Evolutionary conservation across 2,329 filamentous ascomycete genomes (phyloP).

Genomic region (Botrytis hyacinthi): DNA sequence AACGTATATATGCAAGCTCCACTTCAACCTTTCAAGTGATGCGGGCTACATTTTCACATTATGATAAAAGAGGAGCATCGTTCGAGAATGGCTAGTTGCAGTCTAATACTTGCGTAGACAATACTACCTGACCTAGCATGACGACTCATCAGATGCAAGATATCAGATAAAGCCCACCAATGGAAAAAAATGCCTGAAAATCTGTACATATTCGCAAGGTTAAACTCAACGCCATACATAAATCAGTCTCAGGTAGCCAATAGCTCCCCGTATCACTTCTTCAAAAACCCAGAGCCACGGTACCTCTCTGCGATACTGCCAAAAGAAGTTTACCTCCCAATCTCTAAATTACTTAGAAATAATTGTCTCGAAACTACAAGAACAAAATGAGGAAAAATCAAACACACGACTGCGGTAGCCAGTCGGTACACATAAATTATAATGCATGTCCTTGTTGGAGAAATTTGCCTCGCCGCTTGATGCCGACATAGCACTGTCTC

Average conservation of each 20-base stretch:
- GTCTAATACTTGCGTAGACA: background rate
- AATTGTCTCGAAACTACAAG: background rate
- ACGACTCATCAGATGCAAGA: constrained; percentile 7
- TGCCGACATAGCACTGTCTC: constrained; percentile 14
- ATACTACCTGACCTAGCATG: constrained; percentile 2
- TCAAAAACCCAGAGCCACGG: constrained; percentile 10
- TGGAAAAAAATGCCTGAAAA: background rate
- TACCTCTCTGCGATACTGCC: constrained; percentile 5
- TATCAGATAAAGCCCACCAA: constrained; percentile 8
- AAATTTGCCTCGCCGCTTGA: constrained; percentile 15
- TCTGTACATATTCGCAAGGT: background rate
- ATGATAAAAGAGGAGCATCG: background rate
- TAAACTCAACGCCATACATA: background rate
- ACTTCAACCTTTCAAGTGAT: constrained; percentile 12
- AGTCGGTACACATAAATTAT: constrained; percentile 13
- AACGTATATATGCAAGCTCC: constrained; percentile 5
- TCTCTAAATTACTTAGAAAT: constrained; percentile 9
- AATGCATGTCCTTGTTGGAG: constrained; percentile 19
- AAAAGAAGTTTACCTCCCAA: constrained; percentile 12
- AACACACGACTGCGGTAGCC: constrained; percentile 7
- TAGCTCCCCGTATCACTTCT: constrained; percentile 3
- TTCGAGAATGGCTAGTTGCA: constrained; percentile 6
- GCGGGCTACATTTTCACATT: background rate
- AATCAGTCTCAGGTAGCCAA: constrained; percentile 5
- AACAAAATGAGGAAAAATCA: background rate